Percentiles rank a stretch among this genome's conserved stretches.
phyloP scores from a whole-genome alignment of 768 basidiomycete genomes.

The Boletus reticuloceps region DNA sequence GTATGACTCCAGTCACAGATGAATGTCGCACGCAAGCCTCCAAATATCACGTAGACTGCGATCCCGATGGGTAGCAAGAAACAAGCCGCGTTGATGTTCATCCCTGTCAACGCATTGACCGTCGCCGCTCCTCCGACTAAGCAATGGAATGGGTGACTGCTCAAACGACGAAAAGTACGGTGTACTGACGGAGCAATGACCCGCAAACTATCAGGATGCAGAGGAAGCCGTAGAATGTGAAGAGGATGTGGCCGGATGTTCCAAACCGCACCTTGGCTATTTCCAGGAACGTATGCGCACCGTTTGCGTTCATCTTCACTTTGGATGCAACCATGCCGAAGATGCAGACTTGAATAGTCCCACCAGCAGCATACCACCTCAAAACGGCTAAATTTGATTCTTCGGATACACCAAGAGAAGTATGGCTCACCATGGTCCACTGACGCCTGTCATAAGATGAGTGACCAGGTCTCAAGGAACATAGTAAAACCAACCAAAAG shows the following conservation, averaged over 20 bases:
- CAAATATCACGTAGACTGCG: conserved; percentile 41
- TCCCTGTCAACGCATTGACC: conserved; percentile 44
- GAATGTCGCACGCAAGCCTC: conserved; percentile 45
- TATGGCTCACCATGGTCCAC: too few relatives aligned
- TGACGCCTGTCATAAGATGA: too few relatives aligned
- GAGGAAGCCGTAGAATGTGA: conserved; percentile 51
- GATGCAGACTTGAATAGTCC: conserved; percentile 40
- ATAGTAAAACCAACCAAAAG: conserved; percentile 32
- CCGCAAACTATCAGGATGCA: conserved; percentile 52
- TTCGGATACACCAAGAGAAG: too few relatives aligned
- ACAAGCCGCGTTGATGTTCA: conserved; percentile 43
- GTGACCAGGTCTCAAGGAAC: too few relatives aligned
- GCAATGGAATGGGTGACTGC: neutral
- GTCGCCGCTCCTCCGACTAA: conserved; percentile 46
- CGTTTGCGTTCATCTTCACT: conserved; percentile 59
- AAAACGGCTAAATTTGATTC: too few relatives aligned
- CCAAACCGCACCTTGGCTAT: conserved; percentile 52
- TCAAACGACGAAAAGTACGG: neutral
- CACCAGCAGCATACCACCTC: conserved; percentile 32
- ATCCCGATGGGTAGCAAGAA: conserved; percentile 46
- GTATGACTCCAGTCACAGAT: conserved; percentile 46
- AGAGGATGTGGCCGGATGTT: conserved; percentile 44
- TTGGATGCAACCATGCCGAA: conserved; percentile 20
- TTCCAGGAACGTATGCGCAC: conserved; percentile 57
- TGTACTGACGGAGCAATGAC: conserved; percentile 43